Evolutionary conservation across 1,139 yeast genomes (phyloP).

Genomic region (Sugiyamaella pinicola): DNA sequence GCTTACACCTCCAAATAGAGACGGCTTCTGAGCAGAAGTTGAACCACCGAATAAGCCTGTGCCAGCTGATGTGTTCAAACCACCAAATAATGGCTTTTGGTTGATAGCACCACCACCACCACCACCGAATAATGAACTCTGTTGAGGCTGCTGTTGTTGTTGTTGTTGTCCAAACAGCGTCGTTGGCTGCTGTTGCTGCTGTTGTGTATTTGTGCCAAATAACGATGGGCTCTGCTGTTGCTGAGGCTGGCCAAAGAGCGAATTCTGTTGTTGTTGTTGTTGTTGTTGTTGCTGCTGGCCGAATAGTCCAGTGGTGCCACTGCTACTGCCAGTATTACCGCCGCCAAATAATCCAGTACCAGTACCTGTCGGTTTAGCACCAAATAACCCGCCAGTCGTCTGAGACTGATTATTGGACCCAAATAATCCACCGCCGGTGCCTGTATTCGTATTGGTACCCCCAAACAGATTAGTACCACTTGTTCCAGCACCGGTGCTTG

Average conservation of each 20-base stretch:
- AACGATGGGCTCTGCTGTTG: constrained; percentile 7
- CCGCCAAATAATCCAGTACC: constrained; percentile 22
- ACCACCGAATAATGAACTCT: constrained; percentile 15
- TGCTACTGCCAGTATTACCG: neutral
- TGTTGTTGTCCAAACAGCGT: constrained; percentile 11
- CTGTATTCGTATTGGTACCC: constrained; percentile 9
- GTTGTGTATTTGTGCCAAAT: constrained; percentile 1
- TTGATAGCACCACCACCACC: constrained; percentile 14
- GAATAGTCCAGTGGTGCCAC: constrained; percentile 9
- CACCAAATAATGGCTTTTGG: constrained; percentile 18
- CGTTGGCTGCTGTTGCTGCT: constrained; percentile 6
- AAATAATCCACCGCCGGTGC: constrained; percentile 38
- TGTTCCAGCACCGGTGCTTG: constrained; percentile 1
- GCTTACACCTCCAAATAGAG: constrained; percentile 34
- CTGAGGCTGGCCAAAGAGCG: constrained; percentile 16
- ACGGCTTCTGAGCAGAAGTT: constrained; percentile 30
- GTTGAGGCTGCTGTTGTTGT: constrained; percentile 12
- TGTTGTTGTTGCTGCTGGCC: constrained; percentile 7
- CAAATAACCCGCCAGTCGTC: constrained; percentile 21
- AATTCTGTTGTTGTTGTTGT: constrained; percentile 1
- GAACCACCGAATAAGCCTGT: constrained; percentile 30
- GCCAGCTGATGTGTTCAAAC: constrained; percentile 18
- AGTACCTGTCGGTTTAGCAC: constrained; percentile 17
- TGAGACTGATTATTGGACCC: constrained; percentile 32
- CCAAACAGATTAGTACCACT: constrained; percentile 11